phyloP scores from a whole-genome alignment of 1,284 basidiomycete genomes.

The Trametes pubescens region DNA sequence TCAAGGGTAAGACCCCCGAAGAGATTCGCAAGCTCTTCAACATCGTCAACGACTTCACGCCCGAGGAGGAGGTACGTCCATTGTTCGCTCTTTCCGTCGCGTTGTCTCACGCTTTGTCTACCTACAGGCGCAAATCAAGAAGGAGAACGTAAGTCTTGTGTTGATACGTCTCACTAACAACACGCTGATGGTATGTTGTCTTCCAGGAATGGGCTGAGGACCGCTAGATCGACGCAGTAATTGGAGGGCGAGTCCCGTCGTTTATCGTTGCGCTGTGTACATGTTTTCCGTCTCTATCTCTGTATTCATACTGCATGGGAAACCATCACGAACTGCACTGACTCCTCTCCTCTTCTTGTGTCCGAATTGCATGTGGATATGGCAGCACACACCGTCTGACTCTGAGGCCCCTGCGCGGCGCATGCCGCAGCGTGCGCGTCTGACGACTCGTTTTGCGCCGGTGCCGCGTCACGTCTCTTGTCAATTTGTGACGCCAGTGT shows the following conservation, averaged over 20 bases:
- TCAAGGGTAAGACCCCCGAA: conserved; percentile 97
- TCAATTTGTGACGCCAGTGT: neutral
- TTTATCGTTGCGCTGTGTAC: conserved; percentile 35
- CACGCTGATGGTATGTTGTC: conserved; percentile 9
- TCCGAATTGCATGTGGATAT: neutral
- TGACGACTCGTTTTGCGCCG: conserved; percentile 10
- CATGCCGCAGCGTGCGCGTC: neutral
- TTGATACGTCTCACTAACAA: neutral
- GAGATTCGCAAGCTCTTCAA: conserved; percentile 98
- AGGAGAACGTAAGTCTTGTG: conserved; percentile 87
- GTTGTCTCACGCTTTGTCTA: conserved; percentile 13
- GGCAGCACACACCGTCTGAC: neutral
- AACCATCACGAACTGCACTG: conserved; percentile 6
- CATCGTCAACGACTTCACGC: conserved; percentile 98
- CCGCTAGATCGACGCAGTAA: conserved; percentile 57
- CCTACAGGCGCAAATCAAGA: conserved; percentile 94
- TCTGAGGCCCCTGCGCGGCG: neutral
- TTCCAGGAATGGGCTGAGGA: conserved; percentile 87
- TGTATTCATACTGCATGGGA: conserved; percentile 35
- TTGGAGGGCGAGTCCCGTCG: conserved; percentile 33
- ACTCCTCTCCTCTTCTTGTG: conserved; percentile 10
- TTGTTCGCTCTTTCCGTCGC: conserved; percentile 5
- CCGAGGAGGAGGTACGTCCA: conserved; percentile 90
- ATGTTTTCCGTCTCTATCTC: conserved; percentile 24
- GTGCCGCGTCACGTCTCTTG: conserved; percentile 7